phyloP scores from a whole-genome alignment of 768 basidiomycete genomes.

The Cystofilobasidium ferigula region DNA sequence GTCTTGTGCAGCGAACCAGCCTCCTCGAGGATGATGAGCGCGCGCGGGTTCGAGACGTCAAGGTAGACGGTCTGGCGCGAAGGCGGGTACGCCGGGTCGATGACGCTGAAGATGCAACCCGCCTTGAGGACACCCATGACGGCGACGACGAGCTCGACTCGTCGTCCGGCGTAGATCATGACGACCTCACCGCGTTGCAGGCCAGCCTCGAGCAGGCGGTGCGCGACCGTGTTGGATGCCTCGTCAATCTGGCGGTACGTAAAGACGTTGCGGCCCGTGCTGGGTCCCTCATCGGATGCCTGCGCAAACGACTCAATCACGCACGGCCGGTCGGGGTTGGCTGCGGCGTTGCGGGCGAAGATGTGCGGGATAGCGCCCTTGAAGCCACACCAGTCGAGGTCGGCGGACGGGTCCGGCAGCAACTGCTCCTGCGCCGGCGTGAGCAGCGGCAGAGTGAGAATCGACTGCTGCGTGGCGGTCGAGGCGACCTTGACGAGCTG shows the following conservation, averaged over 20 bases:
- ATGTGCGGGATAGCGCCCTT: constrained; percentile 94
- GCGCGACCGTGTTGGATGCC: constrained; percentile 80
- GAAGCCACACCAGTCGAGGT: constrained; percentile 95
- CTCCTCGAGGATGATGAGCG: constrained; percentile 76
- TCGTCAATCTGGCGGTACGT: constrained; percentile 70
- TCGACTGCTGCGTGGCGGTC: constrained; percentile 40
- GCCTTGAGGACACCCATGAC: constrained; percentile 94
- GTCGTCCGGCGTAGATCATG: constrained; percentile 93
- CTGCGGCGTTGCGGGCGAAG: constrained; percentile 74
- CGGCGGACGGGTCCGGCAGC: constrained; percentile 72
- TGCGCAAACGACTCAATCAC: constrained; percentile 63
- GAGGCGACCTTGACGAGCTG: constrained; percentile 48
- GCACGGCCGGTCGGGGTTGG: constrained; percentile 70
- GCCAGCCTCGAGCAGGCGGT: constrained; percentile 74
- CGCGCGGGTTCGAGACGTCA: constrained; percentile 81
- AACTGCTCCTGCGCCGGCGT: constrained; percentile 57
- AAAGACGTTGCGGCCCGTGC: constrained; percentile 49
- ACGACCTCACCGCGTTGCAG: constrained; percentile 89
- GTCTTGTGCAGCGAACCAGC: constrained; percentile 69
- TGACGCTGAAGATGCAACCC: constrained; percentile 92
- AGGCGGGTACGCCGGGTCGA: constrained; percentile 94
- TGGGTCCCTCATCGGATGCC: constrained; percentile 37
- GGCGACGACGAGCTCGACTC: constrained; percentile 90
- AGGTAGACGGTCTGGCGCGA: constrained; percentile 87
- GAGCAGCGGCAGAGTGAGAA: constrained; percentile 70